These are phyloP conservation scores for Panaeolus cyanescens DNA, from an alignment of 768 basidiomycete genomes.

Conservation along the genomic window DNA sequence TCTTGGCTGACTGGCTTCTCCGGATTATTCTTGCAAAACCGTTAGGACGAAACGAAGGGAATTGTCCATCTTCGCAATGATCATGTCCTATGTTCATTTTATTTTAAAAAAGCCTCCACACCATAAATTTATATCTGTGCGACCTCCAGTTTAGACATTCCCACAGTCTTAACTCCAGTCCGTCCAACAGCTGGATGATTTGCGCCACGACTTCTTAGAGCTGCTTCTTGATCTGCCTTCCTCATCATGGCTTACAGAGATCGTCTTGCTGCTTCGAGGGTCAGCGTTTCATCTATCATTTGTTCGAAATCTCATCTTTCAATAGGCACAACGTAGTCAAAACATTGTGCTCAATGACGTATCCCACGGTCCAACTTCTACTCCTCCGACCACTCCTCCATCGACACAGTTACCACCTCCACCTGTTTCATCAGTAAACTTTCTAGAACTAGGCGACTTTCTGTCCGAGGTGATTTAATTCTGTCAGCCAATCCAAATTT, in stretches of 20 bases:
- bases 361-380: constrained; percentile 9
- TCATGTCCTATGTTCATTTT: no score
- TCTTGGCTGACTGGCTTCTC: not conserved
- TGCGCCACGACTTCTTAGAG: constrained; percentile 5
- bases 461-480: not conserved
- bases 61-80: not conserved
- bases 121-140: no score
- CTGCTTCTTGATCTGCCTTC: constrained; percentile 1
- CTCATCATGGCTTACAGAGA: constrained; percentile 34
- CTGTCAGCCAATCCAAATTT: not conserved
- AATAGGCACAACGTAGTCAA: constrained; percentile 35
- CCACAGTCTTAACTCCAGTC: not conserved
- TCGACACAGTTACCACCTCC: constrained; percentile 21
- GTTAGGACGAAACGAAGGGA: not conserved
- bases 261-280: constrained; percentile 39
- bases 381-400: constrained; percentile 16
- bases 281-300: constrained; percentile 12
- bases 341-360: constrained; percentile 33
- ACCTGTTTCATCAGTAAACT: constrained; percentile 25
- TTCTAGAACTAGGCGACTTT: not conserved
- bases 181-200: not conserved
- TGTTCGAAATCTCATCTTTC: constrained; percentile 5
- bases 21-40: not conserved
- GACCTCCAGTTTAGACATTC: constrained; percentile 4
- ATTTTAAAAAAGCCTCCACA: no score